Percentiles rank a stretch among this genome's conserved stretches.
These are phyloP conservation scores for Flammula alnicola DNA, from an alignment of 1,284 basidiomycete species.

Conservation along the genomic window DNA sequence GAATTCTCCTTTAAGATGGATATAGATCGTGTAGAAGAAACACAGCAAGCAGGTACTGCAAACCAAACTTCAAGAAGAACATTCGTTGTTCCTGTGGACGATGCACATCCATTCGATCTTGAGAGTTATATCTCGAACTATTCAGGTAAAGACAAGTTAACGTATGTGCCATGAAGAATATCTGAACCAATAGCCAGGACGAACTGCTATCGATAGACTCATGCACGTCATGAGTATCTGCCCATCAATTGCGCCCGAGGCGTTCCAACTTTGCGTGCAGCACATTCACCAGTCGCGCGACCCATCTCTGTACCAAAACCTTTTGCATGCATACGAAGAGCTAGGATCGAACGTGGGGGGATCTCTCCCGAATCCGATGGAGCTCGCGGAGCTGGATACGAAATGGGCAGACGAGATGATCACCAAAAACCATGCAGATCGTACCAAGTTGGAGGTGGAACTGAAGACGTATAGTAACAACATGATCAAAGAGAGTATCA, in stretches of 20 bases:
- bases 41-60: constrained; percentile 10
- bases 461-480: constrained; percentile 90
- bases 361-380: constrained; percentile 49
- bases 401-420: constrained; percentile 71
- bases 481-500: constrained; percentile 93
- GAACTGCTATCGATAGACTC: constrained; percentile 71
- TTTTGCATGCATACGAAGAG: constrained; percentile 63
- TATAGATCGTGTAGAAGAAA: constrained; percentile 27
- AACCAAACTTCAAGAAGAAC: constrained; percentile 11
- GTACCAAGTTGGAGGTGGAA: constrained; percentile 82
- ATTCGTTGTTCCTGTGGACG: constrained; percentile 58
- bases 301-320: constrained; percentile 58
- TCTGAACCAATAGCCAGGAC: constrained; percentile 46
- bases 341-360: constrained; percentile 43
- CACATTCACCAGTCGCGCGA: constrained; percentile 68
- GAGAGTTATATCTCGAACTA: constrained; percentile 72
- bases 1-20: constrained; percentile 18
- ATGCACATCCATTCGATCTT: constrained; percentile 79
- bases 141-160: constrained; percentile 13
- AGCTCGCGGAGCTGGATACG: constrained; percentile 54
- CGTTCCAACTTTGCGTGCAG: constrained; percentile 65
- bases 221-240: constrained; percentile 65
- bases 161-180: background rate
- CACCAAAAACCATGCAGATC: constrained; percentile 65
- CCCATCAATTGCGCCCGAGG: constrained; percentile 70